Conservation (phyloP, 371 early-diverging fungal genomes). For the Mucor velutinosus region DNA sequence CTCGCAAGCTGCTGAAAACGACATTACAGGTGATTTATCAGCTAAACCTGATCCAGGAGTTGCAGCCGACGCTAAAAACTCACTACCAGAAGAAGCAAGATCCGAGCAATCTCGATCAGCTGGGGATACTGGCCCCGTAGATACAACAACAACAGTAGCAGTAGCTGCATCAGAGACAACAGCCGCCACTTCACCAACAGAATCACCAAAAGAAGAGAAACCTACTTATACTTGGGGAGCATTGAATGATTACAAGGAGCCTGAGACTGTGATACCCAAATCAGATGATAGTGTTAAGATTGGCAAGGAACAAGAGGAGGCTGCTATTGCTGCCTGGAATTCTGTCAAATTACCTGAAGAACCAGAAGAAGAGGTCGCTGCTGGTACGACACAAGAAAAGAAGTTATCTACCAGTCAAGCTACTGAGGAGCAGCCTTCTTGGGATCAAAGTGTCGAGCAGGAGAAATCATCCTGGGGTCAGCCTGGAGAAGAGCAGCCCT, state of each 20-base stretch:
- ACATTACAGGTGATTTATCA: neutral
- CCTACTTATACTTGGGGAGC: neutral
- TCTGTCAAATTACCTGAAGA: neutral
- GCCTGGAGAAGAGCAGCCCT: neutral
- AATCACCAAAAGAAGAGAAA: neutral
- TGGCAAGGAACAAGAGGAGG: constrained; percentile 4
- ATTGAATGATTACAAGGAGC: neutral
- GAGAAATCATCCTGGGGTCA: no score
- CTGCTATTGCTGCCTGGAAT: neutral
- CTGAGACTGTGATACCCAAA: neutral
- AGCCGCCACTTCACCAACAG: neutral
- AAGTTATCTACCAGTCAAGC: no score
- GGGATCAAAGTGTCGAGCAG: no score
- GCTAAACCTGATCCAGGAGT: neutral
- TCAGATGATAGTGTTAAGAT: neutral
- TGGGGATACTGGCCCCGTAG: neutral
- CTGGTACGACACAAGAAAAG: neutral
- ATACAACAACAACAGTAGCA: neutral
- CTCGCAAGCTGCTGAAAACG: neutral
- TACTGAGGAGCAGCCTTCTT: no score
- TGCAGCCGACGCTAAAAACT: neutral
- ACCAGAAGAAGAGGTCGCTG: neutral
- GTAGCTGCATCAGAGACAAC: neutral
- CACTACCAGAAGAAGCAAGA: neutral
- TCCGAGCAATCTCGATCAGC: neutral